These are phyloP conservation scores for Wickerhamomyces bovis DNA, from an alignment of 805 yeast species.

Conservation along the genomic window DNA sequence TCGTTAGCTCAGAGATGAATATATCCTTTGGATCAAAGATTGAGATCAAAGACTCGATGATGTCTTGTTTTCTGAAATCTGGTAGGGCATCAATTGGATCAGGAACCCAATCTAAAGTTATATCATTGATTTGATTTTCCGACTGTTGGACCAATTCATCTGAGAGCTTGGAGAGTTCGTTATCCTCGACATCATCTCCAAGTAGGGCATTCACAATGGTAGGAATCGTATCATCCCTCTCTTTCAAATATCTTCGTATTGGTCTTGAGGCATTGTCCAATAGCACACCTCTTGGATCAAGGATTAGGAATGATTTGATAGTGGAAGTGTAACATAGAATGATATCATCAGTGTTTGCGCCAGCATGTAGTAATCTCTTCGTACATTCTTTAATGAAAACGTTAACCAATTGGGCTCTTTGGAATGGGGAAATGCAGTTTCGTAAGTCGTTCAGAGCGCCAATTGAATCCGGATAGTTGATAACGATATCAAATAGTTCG, in stretches of 20 bases:
- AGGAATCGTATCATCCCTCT: constrained; percentile 66
- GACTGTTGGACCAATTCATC: constrained; percentile 37
- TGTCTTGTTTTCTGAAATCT: constrained; percentile 67
- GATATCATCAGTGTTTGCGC: constrained; percentile 70
- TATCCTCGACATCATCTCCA: constrained; percentile 23
- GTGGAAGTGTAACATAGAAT: constrained; percentile 64
- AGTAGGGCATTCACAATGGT: constrained; percentile 69
- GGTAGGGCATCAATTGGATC: constrained; percentile 90
- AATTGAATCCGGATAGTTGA: constrained; percentile 44
- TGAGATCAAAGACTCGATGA: constrained; percentile 64
- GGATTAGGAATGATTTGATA: constrained; percentile 58
- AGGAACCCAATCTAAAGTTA: constrained; percentile 59
- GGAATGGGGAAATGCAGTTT: constrained; percentile 42
- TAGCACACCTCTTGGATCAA: constrained; percentile 87
- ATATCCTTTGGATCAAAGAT: constrained; percentile 64
- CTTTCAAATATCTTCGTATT: constrained; percentile 62
- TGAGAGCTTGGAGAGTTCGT: constrained; percentile 45
- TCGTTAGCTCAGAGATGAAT: constrained; percentile 60
- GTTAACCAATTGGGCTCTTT: constrained; percentile 46
- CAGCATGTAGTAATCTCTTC: constrained; percentile 61
- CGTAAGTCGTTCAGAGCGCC: constrained; percentile 55
- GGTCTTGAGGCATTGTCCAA: constrained; percentile 75
- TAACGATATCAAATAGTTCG: constrained; percentile 56
- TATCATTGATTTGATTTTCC: constrained; percentile 10
- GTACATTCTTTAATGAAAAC: constrained; percentile 42